Evolutionary conservation across 148 eudicot genomes (phyloP).

Genomic region (Chenopodium album): DNA sequence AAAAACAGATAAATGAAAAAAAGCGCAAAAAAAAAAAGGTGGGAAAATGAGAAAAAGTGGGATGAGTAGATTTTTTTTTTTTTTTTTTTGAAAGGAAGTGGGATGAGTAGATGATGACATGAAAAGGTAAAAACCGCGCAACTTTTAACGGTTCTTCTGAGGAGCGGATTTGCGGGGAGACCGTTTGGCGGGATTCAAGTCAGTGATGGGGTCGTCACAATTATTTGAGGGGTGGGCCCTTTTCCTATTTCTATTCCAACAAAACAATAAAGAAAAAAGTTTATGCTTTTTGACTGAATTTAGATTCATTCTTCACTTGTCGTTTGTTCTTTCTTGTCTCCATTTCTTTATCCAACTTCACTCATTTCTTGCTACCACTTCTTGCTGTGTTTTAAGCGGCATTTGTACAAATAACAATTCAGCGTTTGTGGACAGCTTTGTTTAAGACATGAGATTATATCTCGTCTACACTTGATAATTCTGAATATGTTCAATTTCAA

Average conservation of each 20-base stretch:
- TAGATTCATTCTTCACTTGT: background rate
- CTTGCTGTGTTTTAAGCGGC: no score
- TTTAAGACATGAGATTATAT: no score
- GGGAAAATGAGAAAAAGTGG: no score
- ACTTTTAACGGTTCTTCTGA: background rate
- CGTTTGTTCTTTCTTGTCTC: background rate
- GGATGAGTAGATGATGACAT: background rate
- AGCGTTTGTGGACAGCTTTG: no score
- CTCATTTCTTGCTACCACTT: no score
- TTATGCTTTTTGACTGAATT: background rate
- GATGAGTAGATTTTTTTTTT: no score
- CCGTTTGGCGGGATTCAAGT: conserved; percentile 9
- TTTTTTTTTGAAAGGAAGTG: no score
- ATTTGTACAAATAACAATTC: no score
- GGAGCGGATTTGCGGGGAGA: conserved; percentile 18
- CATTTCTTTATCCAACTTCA: background rate
- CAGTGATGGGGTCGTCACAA: background rate
- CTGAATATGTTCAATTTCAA: no score
- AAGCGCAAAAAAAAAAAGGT: no score
- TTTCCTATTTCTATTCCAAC: background rate
- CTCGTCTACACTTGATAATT: no score
- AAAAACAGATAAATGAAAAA: no score
- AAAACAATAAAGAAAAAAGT: background rate
- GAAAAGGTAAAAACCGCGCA: conserved; percentile 2
- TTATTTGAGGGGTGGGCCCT: background rate